Base-by-base conservation (phyloP, 305 asterid species). In the Fraxinus greggii region DNA sequence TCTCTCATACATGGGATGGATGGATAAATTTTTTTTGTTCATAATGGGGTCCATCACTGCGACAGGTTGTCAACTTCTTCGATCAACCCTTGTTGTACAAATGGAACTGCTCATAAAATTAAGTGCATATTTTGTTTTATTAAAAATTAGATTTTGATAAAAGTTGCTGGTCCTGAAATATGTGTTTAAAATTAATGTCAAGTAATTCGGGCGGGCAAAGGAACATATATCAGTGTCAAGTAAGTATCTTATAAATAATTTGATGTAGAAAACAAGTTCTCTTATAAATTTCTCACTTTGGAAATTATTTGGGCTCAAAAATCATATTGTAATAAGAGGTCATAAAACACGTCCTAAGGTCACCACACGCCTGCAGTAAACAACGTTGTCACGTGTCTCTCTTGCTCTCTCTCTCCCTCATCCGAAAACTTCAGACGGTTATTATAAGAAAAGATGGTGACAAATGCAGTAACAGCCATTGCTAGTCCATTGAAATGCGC, bases 401-500 rank as follows among this genome's bases (percentile, higher is more conserved):
- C 78, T 31, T n/a, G n/a, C 81, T 12, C 74, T 35, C 63, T 35
- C 75, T 31, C 21, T 0, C 75, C 23, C 82, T 32, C 51, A 42
- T 15, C 35, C 10, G n/a, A 21, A 28, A 61, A 61, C 61, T 69
- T 36, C 54, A 4, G 54, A 19, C 24, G 76, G 23, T 48, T 54
- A 23, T 56, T 21, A 3, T 21, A 54, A 73, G 29, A 73, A 32
- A 12, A 33, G 21, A 90, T 89, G 91, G 92, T 91, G 36, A 81
- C 93, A 19, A 79, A 86, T 80, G 86, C 86, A 2, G 79, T 91
- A n/a, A 85, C 89, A 56, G 83, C 90, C 42, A 59, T 83, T 84
- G 79, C 78, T 31, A 78, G 61, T 61, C 86, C 89, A 23, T 83
- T 86, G 13, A 74, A 87, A 72, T 90, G 87, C 86, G 84, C 91